Base-by-base conservation (phyloP, 2,329 filamentous ascomycete species). In the Aspergillus costaricaensis region DNA sequence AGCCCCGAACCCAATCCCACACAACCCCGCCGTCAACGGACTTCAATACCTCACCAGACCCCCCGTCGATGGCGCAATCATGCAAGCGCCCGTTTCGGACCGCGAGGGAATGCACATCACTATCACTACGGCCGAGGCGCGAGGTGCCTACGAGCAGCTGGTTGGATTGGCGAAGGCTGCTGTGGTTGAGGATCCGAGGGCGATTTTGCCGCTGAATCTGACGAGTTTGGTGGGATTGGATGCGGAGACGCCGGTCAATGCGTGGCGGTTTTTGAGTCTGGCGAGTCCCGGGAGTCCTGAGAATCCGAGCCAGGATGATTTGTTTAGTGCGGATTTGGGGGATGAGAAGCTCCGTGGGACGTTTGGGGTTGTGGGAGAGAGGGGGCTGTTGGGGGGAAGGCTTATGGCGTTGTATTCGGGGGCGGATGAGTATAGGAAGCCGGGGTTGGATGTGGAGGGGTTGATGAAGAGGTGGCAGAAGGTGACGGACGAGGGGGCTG, bases 41-140 rank as follows among this genome's bases (percentile, higher is more conserved):
- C 65, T 73, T 14, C 51, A 68, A 36, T 64, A 77, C 48, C 62
- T 76, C 5, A 75, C 76, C 43, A 77, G 84, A 12, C 83, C 85
- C 0, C 78, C 60, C 0, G 77, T 96, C 1, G 86, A 95, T 61
- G 92, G 89, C 38, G 88, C 87, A 52, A 89, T 96, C 48, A 78
- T 96, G 57, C 92, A 96, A 74, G 91, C 89, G 0, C 88, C 91
- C 0, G 88, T 93, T 3, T 91, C 87, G 1, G 92, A 96, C 73
- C 83, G 91, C 30, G 89, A 96, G 72, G 85, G 83, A 4, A 70
- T 83, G 6, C 76, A 86, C 53, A 72, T 67, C 19, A 58, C 58
- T 21, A 56, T 73, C 5, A 65, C 69, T 44, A 39, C 64, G 10
- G 48, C 62, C 4, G 70, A 72, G 55, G 61, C 62, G 2, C 64